Conservation (phyloP, 1,284 basidiomycete genomes). For the Schizophyllum amplum region DNA sequence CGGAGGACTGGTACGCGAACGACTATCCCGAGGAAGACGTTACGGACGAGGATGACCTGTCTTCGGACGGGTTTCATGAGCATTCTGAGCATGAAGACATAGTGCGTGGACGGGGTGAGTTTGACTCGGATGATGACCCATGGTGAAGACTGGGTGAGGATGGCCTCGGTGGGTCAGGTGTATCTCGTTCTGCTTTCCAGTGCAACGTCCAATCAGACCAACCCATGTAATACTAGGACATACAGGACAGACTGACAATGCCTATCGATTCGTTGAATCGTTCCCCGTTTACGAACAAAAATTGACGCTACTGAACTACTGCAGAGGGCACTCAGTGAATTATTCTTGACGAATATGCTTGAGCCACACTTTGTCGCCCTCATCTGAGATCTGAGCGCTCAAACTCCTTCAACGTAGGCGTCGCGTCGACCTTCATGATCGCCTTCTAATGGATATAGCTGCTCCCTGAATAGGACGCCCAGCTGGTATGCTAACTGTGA, state of each 20-base stretch:
- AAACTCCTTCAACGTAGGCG: not conserved
- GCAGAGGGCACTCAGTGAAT: too few relatives aligned
- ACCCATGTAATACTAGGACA: too few relatives aligned
- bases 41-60: slow-evolving; percentile 20
- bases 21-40: slow-evolving; percentile 74
- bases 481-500: too few relatives aligned
- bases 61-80: not conserved
- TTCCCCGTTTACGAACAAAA: too few relatives aligned
- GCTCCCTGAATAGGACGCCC: too few relatives aligned
- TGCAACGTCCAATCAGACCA: too few relatives aligned
- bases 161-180: too few relatives aligned
- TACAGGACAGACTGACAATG: too few relatives aligned
- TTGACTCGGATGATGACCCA: not conserved
- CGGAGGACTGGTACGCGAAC: slow-evolving; percentile 74
- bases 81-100: not conserved
- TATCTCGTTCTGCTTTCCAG: too few relatives aligned
- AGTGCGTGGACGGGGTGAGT: not conserved
- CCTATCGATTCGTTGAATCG: too few relatives aligned
- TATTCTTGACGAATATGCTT: not conserved
- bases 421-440: not conserved
- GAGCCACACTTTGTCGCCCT: not conserved
- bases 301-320: too few relatives aligned
- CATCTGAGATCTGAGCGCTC: not conserved
- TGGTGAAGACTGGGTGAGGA: too few relatives aligned
- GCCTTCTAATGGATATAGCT: not conserved